Percentiles rank a stretch among this genome's conserved stretches.
phyloP scores from a whole-genome alignment of 768 basidiomycete species.

The Amylocystis lapponica region DNA sequence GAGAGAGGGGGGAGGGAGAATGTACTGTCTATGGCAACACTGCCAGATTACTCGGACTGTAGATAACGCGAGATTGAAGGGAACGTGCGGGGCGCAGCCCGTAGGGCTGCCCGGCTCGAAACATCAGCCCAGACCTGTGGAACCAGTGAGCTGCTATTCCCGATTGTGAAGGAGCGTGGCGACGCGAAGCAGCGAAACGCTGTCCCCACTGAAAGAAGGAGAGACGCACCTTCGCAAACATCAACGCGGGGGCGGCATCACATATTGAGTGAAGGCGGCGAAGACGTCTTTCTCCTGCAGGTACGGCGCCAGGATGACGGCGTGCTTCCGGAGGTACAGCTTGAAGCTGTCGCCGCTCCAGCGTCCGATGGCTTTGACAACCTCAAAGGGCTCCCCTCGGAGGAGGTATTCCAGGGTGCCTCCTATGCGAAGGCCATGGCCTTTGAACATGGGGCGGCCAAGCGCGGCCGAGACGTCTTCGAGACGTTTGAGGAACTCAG shows the following conservation, averaged over 20 bases:
- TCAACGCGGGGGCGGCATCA: slow-evolving; percentile 1
- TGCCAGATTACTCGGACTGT: too few relatives aligned
- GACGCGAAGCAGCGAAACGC: too few relatives aligned
- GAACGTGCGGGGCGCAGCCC: too few relatives aligned
- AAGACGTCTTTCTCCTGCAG: slow-evolving; percentile 13
- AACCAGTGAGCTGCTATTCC: too few relatives aligned
- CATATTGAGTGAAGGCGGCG: neutral
- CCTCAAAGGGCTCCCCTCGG: slow-evolving; percentile 30
- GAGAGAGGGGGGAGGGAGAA: too few relatives aligned
- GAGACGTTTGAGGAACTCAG: slow-evolving; percentile 19
- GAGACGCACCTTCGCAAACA: too few relatives aligned
- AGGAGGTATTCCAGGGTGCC: slow-evolving; percentile 34
- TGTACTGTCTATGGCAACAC: too few relatives aligned
- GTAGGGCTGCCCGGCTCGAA: too few relatives aligned
- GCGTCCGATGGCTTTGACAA: slow-evolving; percentile 29
- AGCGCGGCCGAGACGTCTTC: slow-evolving; percentile 5
- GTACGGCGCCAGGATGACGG: slow-evolving; percentile 24
- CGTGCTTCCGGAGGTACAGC: slow-evolving; percentile 23
- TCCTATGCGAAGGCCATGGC: slow-evolving; percentile 27
- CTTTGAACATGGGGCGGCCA: slow-evolving; percentile 13
- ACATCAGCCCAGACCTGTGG: too few relatives aligned
- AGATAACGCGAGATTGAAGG: too few relatives aligned
- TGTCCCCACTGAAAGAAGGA: too few relatives aligned
- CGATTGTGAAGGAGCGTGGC: too few relatives aligned
- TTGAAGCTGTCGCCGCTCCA: slow-evolving; percentile 33